Evolutionary conservation across 2,329 filamentous ascomycete genomes (phyloP).

Genomic region (Plenodomus biglobosus): DNA sequence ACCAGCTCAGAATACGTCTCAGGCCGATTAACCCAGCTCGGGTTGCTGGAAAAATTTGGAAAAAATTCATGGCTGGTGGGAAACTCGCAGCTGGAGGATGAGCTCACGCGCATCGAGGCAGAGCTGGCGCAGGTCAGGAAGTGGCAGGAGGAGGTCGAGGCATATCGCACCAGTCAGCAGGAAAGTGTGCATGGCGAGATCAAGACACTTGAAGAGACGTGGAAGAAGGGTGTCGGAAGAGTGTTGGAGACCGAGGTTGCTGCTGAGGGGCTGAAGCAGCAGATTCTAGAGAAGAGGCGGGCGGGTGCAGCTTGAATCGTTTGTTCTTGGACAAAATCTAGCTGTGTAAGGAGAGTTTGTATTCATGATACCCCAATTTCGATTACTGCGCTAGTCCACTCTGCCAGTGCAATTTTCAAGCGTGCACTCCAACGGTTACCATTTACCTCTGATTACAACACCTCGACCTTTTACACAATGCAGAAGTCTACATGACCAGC

Average conservation of each 20-base stretch:
- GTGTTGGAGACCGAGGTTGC: constrained; percentile 87
- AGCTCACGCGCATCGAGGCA: constrained; percentile 68
- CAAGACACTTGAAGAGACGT: constrained; percentile 70
- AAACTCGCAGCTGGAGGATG: constrained; percentile 77
- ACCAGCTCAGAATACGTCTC: constrained; percentile 60
- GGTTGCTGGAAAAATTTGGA: constrained; percentile 76
- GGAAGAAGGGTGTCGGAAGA: constrained; percentile 75
- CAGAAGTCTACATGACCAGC: too few relatives aligned
- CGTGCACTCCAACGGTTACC: too few relatives aligned
- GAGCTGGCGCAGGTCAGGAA: constrained; percentile 70
- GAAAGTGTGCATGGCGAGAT: constrained; percentile 73
- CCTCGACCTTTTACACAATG: too few relatives aligned
- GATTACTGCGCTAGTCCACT: too few relatives aligned
- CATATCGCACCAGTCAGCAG: constrained; percentile 69
- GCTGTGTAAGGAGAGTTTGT: too few relatives aligned
- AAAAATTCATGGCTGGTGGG: constrained; percentile 89
- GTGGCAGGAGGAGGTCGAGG: constrained; percentile 73
- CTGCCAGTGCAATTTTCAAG: too few relatives aligned
- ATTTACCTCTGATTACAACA: too few relatives aligned
- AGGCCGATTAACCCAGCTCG: constrained; percentile 62
- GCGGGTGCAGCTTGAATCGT: constrained; percentile 32
- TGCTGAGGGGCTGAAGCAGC: constrained; percentile 64
- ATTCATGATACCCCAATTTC: not conserved
- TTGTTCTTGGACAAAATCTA: too few relatives aligned
- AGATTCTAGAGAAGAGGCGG: constrained; percentile 40